Evolutionary conservation across 1,139 yeast species (phyloP).

Genomic region (Protomyces lactucae-debilis): DNA sequence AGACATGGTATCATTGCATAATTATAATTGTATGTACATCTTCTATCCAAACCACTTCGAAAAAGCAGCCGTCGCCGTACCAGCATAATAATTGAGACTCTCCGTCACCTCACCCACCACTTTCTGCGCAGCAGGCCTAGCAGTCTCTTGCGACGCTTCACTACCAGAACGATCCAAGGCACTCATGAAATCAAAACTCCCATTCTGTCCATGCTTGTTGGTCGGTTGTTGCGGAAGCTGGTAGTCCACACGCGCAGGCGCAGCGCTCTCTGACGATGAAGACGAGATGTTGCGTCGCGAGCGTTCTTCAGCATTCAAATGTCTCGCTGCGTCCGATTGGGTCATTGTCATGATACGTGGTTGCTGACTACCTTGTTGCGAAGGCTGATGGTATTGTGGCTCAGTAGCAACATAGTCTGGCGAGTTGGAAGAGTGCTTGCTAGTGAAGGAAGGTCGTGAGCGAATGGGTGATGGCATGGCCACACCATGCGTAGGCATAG

Average conservation of each 20-base stretch:
- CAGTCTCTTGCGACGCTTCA: not conserved
- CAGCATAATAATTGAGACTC: not conserved
- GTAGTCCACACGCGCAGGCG: not conserved
- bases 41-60: not conserved
- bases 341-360: not conserved
- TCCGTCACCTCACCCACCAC: constrained; percentile 1
- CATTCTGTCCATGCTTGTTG: not conserved
- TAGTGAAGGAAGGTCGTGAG: not conserved
- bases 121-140: not conserved
- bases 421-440: not conserved
- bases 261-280: not conserved
- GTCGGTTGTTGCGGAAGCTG: not conserved
- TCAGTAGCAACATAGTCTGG: not conserved
- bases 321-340: not conserved
- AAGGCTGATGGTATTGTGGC: not conserved
- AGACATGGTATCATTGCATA: no score
- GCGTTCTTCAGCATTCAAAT: not conserved
- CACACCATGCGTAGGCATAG: not conserved
- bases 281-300: not conserved
- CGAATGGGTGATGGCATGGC: not conserved
- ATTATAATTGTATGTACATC: no score
- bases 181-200: not conserved
- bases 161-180: not conserved
- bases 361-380: not conserved
- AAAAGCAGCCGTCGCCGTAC: not conserved